A percentile compares a stretch with the other conserved stretches of the same genome.
These are phyloP conservation scores for Laguncularia racemosa DNA, from an alignment of 345 rosid species.

Conservation along the genomic window DNA sequence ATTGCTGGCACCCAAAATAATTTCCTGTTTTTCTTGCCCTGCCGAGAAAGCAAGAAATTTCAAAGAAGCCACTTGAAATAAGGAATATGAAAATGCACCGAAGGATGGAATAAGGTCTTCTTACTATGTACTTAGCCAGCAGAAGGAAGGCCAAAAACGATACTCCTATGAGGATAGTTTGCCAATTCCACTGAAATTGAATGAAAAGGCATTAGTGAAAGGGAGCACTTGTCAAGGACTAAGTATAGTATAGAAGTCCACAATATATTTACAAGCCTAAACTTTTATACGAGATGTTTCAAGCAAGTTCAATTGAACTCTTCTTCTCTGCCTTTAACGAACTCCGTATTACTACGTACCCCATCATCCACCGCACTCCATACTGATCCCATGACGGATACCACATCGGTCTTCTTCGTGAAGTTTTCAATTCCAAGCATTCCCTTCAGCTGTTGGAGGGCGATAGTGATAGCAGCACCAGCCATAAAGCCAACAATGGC, in stretches of 20 bases:
- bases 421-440: slow-evolving; percentile 26
- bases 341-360: slow-evolving; percentile 1
- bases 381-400: slow-evolving; percentile 30
- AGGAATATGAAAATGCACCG: neutral
- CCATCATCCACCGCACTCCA: slow-evolving; percentile 12
- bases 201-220: no score
- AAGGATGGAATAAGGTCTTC: slow-evolving; percentile 1
- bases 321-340: no score
- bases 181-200: slow-evolving; percentile 43
- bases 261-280: no score
- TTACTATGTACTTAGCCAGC: slow-evolving; percentile 30
- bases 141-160: slow-evolving; percentile 36
- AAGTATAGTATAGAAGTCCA: no score
- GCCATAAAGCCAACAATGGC: slow-evolving; percentile 42
- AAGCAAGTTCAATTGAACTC: no score
- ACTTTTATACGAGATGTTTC: no score
- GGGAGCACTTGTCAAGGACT: no score
- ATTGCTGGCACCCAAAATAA: slow-evolving; percentile 48
- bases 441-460: slow-evolving; percentile 40
- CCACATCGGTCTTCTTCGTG: slow-evolving; percentile 24
- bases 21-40: slow-evolving; percentile 35
- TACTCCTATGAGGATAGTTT: slow-evolving; percentile 31
- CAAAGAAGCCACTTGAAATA: neutral
- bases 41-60: neutral
- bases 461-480: slow-evolving; percentile 38